These are phyloP conservation scores for Saturnispora hagleri DNA, from an alignment of 805 yeast species.

Conservation along the genomic window DNA sequence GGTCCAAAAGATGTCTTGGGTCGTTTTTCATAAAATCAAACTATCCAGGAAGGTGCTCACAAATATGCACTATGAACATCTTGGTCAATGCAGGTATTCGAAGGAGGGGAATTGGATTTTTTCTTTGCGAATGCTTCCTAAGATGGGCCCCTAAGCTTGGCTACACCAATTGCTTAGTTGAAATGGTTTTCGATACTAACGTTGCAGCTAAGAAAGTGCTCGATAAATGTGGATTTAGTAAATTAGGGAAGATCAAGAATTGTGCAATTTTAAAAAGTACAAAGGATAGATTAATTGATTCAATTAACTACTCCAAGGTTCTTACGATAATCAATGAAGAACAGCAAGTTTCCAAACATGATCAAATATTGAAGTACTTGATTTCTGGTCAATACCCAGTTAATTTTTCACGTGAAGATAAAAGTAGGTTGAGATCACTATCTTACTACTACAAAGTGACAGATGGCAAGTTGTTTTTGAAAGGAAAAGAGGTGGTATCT, in stretches of 20 bases:
- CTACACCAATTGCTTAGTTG: constrained; percentile 75
- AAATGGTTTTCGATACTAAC: constrained; percentile 82
- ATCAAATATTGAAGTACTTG: constrained; percentile 65
- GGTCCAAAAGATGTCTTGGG: constrained; percentile 93
- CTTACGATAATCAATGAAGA: constrained; percentile 39
- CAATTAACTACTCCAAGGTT: constrained; percentile 76
- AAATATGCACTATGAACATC: constrained; percentile 84
- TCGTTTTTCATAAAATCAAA: constrained; percentile 78
- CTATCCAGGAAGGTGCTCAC: constrained; percentile 88
- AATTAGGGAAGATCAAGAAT: constrained; percentile 73
- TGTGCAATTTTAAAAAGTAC: constrained; percentile 84
- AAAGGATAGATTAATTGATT: constrained; percentile 70
- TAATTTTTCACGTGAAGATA: constrained; percentile 71
- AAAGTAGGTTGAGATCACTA: constrained; percentile 73
- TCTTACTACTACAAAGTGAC: constrained; percentile 68
- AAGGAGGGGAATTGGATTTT: constrained; percentile 84
- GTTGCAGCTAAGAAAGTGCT: constrained; percentile 71
- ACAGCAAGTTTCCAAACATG: constrained; percentile 33
- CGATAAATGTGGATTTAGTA: constrained; percentile 65
- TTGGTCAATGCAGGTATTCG: constrained; percentile 89
- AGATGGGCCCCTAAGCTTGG: constrained; percentile 91
- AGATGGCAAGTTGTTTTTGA: constrained; percentile 62
- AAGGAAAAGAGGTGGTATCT: constrained; percentile 61
- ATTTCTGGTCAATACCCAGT: constrained; percentile 84
- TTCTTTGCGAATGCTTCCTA: constrained; percentile 71